phyloP scores from a whole-genome alignment of 2,329 filamentous ascomycete genomes.

The Ascochyta rabiei region DNA sequence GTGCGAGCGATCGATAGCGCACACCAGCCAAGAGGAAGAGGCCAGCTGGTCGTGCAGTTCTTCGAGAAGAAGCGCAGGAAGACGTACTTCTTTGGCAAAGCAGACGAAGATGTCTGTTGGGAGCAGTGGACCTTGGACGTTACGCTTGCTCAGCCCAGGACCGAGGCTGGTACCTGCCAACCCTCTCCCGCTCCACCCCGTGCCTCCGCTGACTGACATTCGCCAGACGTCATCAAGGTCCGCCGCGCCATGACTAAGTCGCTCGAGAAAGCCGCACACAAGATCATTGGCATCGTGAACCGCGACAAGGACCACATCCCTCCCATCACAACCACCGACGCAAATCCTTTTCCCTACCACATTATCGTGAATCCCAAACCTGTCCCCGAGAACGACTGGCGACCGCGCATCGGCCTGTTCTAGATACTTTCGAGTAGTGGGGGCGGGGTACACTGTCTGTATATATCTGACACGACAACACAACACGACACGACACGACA shows the following conservation, averaged over 20 bases:
- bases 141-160: constrained; percentile 87
- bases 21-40: constrained; percentile 65
- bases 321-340: constrained; percentile 88
- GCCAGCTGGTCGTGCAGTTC: constrained; percentile 86
- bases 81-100: constrained; percentile 71
- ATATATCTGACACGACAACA: constrained; percentile 24
- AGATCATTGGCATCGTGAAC: constrained; percentile 87
- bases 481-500: constrained; percentile 9
- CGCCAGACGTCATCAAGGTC: constrained; percentile 82
- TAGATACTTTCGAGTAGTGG: constrained; percentile 14
- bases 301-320: constrained; percentile 94
- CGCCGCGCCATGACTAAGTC: constrained; percentile 90
- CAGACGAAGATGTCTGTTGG: constrained; percentile 95
- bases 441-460: constrained; percentile 21
- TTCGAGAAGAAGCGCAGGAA: constrained; percentile 90
- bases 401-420: constrained; percentile 70
- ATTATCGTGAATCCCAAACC: constrained; percentile 83
- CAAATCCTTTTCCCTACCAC: constrained; percentile 94
- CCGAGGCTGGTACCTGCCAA: constrained; percentile 73
- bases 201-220: constrained; percentile 3
- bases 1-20: constrained; percentile 75
- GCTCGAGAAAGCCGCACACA: constrained; percentile 83
- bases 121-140: constrained; percentile 94
- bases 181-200: not conserved
- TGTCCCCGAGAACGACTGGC: constrained; percentile 70